Base-by-base conservation (phyloP, 768 basidiomycete species). In the Lentinula sp. region DNA sequence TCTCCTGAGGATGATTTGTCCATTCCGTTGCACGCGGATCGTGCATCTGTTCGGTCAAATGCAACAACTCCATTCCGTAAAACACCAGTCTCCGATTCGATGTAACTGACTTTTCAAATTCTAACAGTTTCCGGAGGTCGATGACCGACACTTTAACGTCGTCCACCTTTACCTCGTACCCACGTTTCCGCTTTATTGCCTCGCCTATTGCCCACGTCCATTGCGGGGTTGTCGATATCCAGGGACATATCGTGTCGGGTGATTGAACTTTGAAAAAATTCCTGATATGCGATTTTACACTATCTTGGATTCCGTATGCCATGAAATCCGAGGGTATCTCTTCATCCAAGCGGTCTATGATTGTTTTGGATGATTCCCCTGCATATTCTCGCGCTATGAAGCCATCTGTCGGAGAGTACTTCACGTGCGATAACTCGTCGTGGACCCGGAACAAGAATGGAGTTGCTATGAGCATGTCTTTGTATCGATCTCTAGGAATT, bases 31-130 rank as follows among this genome's bases (percentile, higher is more conserved):
- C 53, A 10, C 13, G 15, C 13, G 31, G 5, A 35, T 54, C 53
- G 18, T 54, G 13, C 5, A 10, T 35, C 53, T 54, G 53, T 0
- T 21, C 21, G 4, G 53, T 54, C 53, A 54, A 54, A 18, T 54
- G 53, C n/a, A 54, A 39, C n/a, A 54, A 54, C 18, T 54, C 53
- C 35, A 54, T 54, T 5, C 53, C 53, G 21, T 54, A 54, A 23
- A 37, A 54, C 4, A 54, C 37, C 34, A 40, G 9, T 13, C 53
- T 35, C 34, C 37, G n/a, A 3, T 37, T 13, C 34, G 18, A 48
- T 23, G 46, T 18, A 23, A 54, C 2, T 21, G 53, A 39, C 11
- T 28, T 39, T 7, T 53, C 51, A 35, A 34, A 53, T 1, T 34
- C 5, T 28, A 53, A 53, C 28, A 53, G 18, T 18, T 37, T 53